phyloP scores from a whole-genome alignment of 768 basidiomycete species.

The Cubamyces sp. region DNA sequence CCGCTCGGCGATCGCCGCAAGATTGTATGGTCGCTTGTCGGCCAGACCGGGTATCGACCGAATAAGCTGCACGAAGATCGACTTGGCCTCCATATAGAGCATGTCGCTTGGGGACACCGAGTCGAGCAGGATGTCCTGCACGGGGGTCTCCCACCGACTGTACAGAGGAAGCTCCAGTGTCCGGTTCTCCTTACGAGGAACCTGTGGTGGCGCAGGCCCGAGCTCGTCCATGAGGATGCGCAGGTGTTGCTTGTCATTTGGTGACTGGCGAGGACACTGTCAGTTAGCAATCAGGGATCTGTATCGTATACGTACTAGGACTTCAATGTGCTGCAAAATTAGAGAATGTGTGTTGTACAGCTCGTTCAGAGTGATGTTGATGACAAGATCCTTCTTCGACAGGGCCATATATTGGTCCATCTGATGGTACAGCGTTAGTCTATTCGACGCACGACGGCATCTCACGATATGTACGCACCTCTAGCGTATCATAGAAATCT shows the following conservation, averaged over 20 bases:
- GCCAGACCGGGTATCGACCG: conserved; percentile 88
- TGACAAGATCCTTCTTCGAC: conserved; percentile 97
- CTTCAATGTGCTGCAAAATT: conserved; percentile 93
- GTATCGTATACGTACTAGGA: conserved; percentile 65
- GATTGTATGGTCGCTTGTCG: conserved; percentile 88
- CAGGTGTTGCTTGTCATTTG: conserved; percentile 96
- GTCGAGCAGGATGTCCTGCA: conserved; percentile 97
- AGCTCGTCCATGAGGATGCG: conserved; percentile 97
- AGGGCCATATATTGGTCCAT: conserved; percentile 99
- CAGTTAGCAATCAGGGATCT: neutral
- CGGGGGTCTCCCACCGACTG: conserved; percentile 98
- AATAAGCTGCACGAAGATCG: conserved; percentile 96
- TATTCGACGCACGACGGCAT: neutral
- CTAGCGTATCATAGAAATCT: conserved; percentile 98
- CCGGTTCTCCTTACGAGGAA: conserved; percentile 97
- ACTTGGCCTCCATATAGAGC: conserved; percentile 99
- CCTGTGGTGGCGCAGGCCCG: conserved; percentile 90
- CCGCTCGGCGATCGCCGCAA: conserved; percentile 86
- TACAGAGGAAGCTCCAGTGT: conserved; percentile 91
- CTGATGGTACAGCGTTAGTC: conserved; percentile 43
- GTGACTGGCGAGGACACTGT: conserved; percentile 60
- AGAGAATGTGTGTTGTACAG: conserved; percentile 98
- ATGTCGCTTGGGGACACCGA: conserved; percentile 97
- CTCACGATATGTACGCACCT: conserved; percentile 56
- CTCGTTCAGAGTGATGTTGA: conserved; percentile 98